Evolutionary conservation across 106 monocot species (phyloP).

Genomic region (Acorus gramineus): DNA sequence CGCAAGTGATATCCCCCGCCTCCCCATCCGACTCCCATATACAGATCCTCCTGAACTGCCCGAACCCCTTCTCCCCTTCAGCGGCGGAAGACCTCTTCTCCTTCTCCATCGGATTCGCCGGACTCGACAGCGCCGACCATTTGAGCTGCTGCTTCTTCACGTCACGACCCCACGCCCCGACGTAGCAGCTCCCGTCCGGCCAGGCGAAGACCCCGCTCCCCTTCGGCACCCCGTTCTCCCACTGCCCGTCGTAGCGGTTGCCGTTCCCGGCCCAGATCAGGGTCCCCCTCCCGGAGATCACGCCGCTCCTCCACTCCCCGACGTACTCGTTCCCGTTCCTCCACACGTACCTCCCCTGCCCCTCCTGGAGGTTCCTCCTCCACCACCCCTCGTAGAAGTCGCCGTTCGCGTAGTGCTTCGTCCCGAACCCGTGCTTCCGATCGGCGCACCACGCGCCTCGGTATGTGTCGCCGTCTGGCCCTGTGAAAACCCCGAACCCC

Average conservation of each 20-base stretch:
- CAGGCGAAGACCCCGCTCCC: slow-evolving; percentile 66
- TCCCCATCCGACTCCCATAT: slow-evolving; percentile 83
- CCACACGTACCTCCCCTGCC: slow-evolving; percentile 59
- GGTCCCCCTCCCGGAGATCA: slow-evolving; percentile 48
- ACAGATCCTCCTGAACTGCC: slow-evolving; percentile 42
- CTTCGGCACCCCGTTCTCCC: slow-evolving; percentile 59
- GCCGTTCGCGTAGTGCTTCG: slow-evolving; percentile 52
- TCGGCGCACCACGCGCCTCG: slow-evolving; percentile 42
- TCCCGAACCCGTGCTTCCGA: slow-evolving; percentile 49
- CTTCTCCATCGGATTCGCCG: slow-evolving; percentile 6
- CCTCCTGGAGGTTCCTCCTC: slow-evolving; percentile 53
- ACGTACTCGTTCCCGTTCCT: slow-evolving; percentile 65
- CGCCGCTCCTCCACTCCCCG: slow-evolving; percentile 59
- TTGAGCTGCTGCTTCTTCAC: not conserved
- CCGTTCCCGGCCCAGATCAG: slow-evolving; percentile 60
- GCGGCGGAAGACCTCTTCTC: slow-evolving; percentile 23
- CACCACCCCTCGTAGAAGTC: slow-evolving; percentile 62
- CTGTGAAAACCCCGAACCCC: slow-evolving; percentile 46
- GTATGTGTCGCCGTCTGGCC: slow-evolving; percentile 56
- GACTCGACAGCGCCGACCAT: slow-evolving; percentile 6
- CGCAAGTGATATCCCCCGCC: slow-evolving; percentile 76
- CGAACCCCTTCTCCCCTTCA: slow-evolving; percentile 6
- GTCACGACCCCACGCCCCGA: slow-evolving; percentile 38
- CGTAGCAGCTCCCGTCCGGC: slow-evolving; percentile 61
- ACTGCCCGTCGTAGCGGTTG: slow-evolving; percentile 57